Conservation (phyloP, 2,329 filamentous ascomycete species). For the Cladosporium oxysporum region DNA sequence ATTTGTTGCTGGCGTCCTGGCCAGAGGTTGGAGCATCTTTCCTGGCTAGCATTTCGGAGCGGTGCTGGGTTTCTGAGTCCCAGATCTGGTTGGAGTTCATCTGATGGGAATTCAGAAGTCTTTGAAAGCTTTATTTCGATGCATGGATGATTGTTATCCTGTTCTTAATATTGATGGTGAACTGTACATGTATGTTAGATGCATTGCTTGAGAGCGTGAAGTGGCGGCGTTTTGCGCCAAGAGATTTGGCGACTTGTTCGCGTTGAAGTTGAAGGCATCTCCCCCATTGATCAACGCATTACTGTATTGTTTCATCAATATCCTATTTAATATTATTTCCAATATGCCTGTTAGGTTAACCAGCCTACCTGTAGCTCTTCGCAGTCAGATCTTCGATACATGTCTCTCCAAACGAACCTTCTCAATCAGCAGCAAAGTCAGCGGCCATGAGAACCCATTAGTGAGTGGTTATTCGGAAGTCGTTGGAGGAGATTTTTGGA, state of each 20-base stretch:
- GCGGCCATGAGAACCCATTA: constrained; percentile 32
- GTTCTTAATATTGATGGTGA: background rate
- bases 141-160: background rate
- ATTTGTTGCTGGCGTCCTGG: background rate
- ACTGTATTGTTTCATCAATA: background rate
- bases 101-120: background rate
- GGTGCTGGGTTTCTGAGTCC: background rate
- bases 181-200: background rate
- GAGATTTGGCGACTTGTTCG: background rate
- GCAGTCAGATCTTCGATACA: constrained; percentile 9
- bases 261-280: background rate
- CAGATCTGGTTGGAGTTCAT: background rate
- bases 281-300: background rate
- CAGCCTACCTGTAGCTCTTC: background rate
- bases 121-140: background rate
- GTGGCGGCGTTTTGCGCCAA: constrained; percentile 5
- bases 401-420: constrained; percentile 12
- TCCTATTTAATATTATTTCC: background rate
- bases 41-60: background rate
- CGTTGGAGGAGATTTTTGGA: too few species aligned
- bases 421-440: constrained; percentile 13
- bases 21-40: background rate
- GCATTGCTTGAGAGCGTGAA: background rate
- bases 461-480: constrained; percentile 24
- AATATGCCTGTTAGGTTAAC: background rate